These are phyloP conservation scores for Baorangia bicolor DNA, from an alignment of 768 basidiomycete species.

Conservation along the genomic window DNA sequence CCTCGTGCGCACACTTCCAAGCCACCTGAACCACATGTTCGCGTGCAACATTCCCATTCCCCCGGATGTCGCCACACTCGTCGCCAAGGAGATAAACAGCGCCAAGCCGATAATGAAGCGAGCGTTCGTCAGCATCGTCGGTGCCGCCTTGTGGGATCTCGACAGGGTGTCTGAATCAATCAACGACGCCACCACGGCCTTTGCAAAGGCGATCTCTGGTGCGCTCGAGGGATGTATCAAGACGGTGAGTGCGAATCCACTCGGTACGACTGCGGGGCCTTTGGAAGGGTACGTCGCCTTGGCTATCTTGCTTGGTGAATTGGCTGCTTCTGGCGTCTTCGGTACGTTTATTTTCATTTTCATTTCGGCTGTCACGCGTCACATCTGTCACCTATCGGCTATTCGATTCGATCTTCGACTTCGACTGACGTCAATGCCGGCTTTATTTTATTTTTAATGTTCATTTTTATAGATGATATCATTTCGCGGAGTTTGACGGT, in stretches of 20 bases:
- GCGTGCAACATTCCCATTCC: slow-evolving; percentile 41
- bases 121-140: slow-evolving; percentile 63
- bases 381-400: neutral
- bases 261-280: slow-evolving; percentile 62
- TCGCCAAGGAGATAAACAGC: slow-evolving; percentile 72
- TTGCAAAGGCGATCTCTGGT: slow-evolving; percentile 55
- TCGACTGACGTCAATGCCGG: neutral
- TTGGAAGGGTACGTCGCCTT: slow-evolving; percentile 82
- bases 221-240: slow-evolving; percentile 73
- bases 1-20: slow-evolving; percentile 53
- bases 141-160: slow-evolving; percentile 54
- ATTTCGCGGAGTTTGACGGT: slow-evolving; percentile 48
- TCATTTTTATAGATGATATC: slow-evolving; percentile 37
- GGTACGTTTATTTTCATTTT: slow-evolving; percentile 39
- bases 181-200: slow-evolving; percentile 43
- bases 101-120: slow-evolving; percentile 60
- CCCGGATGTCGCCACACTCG: slow-evolving; percentile 42
- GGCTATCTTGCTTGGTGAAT: slow-evolving; percentile 63
- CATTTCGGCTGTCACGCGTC: neutral
- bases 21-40: slow-evolving; percentile 61
- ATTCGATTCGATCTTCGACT: neutral
- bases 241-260: slow-evolving; percentile 56
- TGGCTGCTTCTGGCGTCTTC: slow-evolving; percentile 49
- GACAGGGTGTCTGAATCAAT: slow-evolving; percentile 27
- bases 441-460: neutral